These are phyloP conservation scores for Aspergillus intermedius DNA, from an alignment of 2,329 filamentous ascomycete species.

Conservation along the genomic window DNA sequence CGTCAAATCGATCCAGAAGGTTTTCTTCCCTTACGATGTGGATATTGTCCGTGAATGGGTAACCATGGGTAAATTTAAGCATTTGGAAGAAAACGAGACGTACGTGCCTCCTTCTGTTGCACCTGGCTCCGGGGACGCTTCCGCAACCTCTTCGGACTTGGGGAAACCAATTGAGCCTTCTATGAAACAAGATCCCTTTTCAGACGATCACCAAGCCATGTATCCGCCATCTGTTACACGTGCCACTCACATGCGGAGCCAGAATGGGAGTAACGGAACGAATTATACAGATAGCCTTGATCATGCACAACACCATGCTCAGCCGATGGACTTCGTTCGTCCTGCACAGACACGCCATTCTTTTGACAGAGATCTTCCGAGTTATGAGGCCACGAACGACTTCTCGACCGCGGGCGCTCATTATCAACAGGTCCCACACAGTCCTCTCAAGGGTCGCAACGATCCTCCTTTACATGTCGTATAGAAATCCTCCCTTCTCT, in stretches of 20 bases:
- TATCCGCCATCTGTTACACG: slow-evolving; percentile 83
- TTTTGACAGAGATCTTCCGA: slow-evolving; percentile 76
- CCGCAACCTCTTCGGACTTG: slow-evolving; percentile 35
- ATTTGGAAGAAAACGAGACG: slow-evolving; percentile 55
- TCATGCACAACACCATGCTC: slow-evolving; percentile 46
- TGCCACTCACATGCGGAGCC: slow-evolving; percentile 68
- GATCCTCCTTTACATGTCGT: slow-evolving; percentile 26
- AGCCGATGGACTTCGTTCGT: slow-evolving; percentile 52
- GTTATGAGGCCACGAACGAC: slow-evolving; percentile 81
- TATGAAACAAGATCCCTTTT: slow-evolving; percentile 58
- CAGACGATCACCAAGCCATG: slow-evolving; percentile 86
- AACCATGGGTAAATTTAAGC: slow-evolving; percentile 71
- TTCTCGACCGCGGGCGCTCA: slow-evolving; percentile 51
- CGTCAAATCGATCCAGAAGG: slow-evolving; percentile 83
- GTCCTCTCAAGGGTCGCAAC: slow-evolving; percentile 27
- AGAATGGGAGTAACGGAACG: slow-evolving; percentile 90
- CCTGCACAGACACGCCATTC: slow-evolving; percentile 78
- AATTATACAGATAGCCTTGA: slow-evolving; percentile 63
- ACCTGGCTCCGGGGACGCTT: slow-evolving; percentile 32
- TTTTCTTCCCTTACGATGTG: slow-evolving; percentile 86
- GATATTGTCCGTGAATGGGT: slow-evolving; percentile 95
- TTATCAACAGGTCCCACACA: slow-evolving; percentile 24
- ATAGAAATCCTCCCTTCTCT: slow-evolving; percentile 17
- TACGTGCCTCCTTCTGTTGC: slow-evolving; percentile 44
- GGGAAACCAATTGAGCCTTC: slow-evolving; percentile 48